phyloP scores from a whole-genome alignment of 192 early-diverging fungal species.

The Coemansia sp. region DNA sequence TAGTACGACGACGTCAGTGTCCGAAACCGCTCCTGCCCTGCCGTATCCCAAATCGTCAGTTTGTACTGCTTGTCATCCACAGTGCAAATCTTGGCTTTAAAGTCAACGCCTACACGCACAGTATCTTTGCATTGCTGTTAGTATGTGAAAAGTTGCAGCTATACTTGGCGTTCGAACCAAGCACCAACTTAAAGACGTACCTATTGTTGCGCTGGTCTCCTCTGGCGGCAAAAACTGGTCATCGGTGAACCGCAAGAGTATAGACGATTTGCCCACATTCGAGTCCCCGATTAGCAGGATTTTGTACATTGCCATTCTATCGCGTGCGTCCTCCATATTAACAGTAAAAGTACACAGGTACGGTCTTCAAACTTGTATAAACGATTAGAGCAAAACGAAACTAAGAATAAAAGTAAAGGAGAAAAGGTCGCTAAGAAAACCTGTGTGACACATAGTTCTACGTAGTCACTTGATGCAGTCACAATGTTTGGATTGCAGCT shows the following conservation, averaged over 20 bases:
- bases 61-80: slow-evolving; percentile 89
- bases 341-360: background rate
- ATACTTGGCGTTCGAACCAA: background rate
- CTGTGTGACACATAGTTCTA: background rate
- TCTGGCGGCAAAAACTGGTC: slow-evolving; percentile 91
- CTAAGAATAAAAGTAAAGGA: background rate
- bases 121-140: background rate
- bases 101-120: slow-evolving; percentile 76
- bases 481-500: background rate
- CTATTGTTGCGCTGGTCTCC: slow-evolving; percentile 83
- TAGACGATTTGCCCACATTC: slow-evolving; percentile 90
- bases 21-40: slow-evolving; percentile 97
- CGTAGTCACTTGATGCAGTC: background rate
- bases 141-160: background rate
- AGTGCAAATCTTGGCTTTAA: slow-evolving; percentile 90
- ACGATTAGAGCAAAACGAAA: background rate
- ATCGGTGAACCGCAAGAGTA: slow-evolving; percentile 91
- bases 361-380: background rate
- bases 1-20: slow-evolving; percentile 98
- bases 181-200: background rate
- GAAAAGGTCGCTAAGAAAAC: background rate
- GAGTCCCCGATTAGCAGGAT: slow-evolving; percentile 93
- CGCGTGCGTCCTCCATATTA: slow-evolving; percentile 20
- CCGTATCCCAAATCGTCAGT: slow-evolving; percentile 97
- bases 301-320: slow-evolving; percentile 84